Evolutionary conservation across 1,139 yeast genomes (phyloP).

Genomic region (Zhuliangozyma parablackwelliae): DNA sequence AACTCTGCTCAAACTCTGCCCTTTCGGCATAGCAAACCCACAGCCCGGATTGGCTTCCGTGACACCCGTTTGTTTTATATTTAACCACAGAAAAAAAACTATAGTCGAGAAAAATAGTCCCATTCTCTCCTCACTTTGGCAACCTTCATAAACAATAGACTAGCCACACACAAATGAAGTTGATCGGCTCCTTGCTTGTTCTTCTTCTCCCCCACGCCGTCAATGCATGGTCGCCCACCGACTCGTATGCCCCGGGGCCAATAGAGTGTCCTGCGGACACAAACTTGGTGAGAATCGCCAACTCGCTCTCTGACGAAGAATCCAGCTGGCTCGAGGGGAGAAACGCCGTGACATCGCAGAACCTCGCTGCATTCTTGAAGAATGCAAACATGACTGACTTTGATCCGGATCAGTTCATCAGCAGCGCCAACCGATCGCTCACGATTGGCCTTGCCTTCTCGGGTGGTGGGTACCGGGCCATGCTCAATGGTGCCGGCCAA

Average conservation of each 20-base stretch:
- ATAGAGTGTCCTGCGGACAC: conserved; percentile 52
- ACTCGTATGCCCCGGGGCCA: conserved; percentile 64
- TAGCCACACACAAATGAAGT: too few species aligned
- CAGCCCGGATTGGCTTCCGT: too few species aligned
- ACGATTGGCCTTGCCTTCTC: conserved; percentile 40
- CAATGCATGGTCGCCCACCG: conserved; percentile 55
- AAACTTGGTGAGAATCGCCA: conserved; percentile 19
- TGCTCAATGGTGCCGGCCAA: conserved; percentile 44
- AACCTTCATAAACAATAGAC: too few species aligned
- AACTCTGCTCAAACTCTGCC: too few species aligned
- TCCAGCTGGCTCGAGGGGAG: conserved; percentile 46
- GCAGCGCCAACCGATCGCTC: conserved; percentile 27
- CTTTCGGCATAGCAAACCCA: too few species aligned
- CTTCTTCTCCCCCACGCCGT: too few species aligned
- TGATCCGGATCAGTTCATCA: conserved; percentile 49
- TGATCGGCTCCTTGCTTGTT: too few species aligned
- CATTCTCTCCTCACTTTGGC: too few species aligned
- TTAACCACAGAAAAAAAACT: too few species aligned
- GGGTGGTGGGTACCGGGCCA: conserved; percentile 48
- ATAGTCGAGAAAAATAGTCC: too few species aligned
- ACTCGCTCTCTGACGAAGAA: conserved; percentile 35
- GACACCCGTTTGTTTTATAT: too few species aligned
- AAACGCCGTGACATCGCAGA: conserved; percentile 51
- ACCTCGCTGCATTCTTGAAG: conserved; percentile 54
- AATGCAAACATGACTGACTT: conserved; percentile 63